phyloP scores from a whole-genome alignment of 2,329 filamentous ascomycete genomes.

The Cladophialophora yegresii region DNA sequence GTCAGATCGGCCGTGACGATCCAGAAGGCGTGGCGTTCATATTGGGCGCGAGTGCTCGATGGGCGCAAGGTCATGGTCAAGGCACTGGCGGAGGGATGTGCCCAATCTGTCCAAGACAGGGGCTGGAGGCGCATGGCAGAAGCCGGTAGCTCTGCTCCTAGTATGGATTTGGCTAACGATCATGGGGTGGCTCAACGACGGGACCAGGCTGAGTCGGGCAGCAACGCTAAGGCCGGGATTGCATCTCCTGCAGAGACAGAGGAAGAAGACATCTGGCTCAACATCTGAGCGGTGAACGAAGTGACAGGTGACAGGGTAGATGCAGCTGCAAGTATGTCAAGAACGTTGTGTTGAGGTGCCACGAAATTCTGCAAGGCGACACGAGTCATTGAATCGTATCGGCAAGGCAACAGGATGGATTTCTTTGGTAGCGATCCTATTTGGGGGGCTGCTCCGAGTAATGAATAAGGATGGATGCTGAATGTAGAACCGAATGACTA shows the following conservation, averaged over 20 bases:
- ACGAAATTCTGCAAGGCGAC: neutral
- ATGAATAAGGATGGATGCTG: too few relatives aligned
- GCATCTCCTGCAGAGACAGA: neutral
- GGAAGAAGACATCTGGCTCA: conserved; percentile 31
- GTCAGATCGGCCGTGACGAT: conserved; percentile 56
- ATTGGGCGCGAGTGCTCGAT: conserved; percentile 32
- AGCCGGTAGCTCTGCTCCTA: neutral
- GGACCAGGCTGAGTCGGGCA: neutral
- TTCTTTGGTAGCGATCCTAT: neutral
- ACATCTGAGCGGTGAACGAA: conserved; percentile 19
- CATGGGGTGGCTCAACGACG: neutral
- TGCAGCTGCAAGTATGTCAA: neutral
- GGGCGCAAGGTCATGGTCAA: conserved; percentile 41
- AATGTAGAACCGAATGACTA: neutral
- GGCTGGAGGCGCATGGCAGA: neutral
- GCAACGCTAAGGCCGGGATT: neutral
- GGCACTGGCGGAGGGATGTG: conserved; percentile 45
- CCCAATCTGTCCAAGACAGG: conserved; percentile 7
- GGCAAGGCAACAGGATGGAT: neutral
- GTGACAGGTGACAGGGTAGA: neutral
- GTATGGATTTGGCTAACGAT: neutral
- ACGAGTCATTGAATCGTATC: neutral
- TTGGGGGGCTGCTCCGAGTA: neutral
- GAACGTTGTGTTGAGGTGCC: conserved; percentile 1
- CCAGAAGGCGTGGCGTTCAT: conserved; percentile 54